Conservation (phyloP, 148 eudicot species). For the Pouteria glomerata region DNA sequence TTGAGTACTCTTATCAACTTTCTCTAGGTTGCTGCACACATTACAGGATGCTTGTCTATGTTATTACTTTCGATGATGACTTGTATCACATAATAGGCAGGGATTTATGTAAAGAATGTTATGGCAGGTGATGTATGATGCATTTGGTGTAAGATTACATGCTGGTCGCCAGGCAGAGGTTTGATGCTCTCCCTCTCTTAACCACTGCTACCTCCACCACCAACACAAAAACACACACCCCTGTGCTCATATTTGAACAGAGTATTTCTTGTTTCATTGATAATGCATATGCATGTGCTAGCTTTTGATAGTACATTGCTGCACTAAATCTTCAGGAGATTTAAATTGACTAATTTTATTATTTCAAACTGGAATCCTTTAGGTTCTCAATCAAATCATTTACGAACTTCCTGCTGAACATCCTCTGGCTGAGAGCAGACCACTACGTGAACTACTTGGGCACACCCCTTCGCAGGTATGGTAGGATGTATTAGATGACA, state of each 20-base stretch:
- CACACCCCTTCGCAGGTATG: conserved; percentile 93
- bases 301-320: not conserved
- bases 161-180: conserved; percentile 99
- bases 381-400: conserved; percentile 97
- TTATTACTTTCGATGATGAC: not conserved
- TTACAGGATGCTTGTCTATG: not conserved
- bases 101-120: conserved; percentile 7
- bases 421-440: conserved; percentile 94
- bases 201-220: not conserved
- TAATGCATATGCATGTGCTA: not conserved
- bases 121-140: conserved; percentile 98
- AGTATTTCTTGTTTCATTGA: not conserved
- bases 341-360: not conserved
- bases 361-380: conserved; percentile 17
- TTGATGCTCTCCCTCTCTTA: conserved; percentile 4
- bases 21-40: not conserved
- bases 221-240: not conserved
- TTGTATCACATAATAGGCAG: not conserved
- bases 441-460: conserved; percentile 91
- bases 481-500: conserved; percentile 1
- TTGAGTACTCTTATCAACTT: not conserved
- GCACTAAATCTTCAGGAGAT: not conserved
- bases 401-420: conserved; percentile 97
- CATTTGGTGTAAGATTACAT: conserved; percentile 88
- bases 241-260: not conserved